These are phyloP conservation scores for Hamigera avellanea DNA, from an alignment of 495 filamentous ascomycete species.

Conservation along the genomic window DNA sequence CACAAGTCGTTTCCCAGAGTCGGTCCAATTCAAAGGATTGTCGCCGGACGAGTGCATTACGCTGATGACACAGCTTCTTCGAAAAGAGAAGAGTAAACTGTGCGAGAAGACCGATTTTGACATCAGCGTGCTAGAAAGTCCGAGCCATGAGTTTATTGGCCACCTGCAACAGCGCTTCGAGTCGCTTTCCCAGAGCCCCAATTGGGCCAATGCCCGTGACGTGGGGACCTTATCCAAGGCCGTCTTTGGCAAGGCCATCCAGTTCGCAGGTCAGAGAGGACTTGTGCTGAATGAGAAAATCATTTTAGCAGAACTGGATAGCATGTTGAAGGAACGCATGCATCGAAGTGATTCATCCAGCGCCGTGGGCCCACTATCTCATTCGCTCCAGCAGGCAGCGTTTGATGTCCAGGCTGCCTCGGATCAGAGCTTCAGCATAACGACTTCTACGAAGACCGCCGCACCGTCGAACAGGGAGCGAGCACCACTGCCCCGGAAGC, in stretches of 20 bases:
- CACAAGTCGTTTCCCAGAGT: conserved; percentile 40
- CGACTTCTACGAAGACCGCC: not conserved
- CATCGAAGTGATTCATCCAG: conserved; percentile 7
- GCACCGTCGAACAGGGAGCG: not conserved
- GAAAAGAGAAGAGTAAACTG: conserved; percentile 9
- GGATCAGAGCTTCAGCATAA: not conserved
- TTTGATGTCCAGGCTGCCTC: not conserved
- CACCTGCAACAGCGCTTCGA: conserved; percentile 25
- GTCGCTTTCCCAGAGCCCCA: conserved; percentile 28
- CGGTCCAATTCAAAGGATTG: conserved; percentile 30
- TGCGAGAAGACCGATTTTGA: conserved; percentile 18
- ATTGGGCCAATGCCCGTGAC: conserved; percentile 62
- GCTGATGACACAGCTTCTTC: conserved; percentile 19
- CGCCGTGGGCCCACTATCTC: not conserved
- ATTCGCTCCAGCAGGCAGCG: not conserved
- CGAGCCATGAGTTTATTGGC: conserved; percentile 5
- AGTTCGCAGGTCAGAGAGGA: conserved; percentile 4
- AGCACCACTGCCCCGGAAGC: not conserved
- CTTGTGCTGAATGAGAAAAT: conserved; percentile 19
- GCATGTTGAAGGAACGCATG: conserved; percentile 35
- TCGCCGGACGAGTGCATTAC: conserved; percentile 28
- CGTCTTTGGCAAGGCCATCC: conserved; percentile 35
- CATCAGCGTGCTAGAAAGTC: conserved; percentile 20
- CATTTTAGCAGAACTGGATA: conserved; percentile 24
- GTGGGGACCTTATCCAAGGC: conserved; percentile 43